phyloP scores from a whole-genome alignment of 768 basidiomycete genomes.

The Mycena polygramma region DNA sequence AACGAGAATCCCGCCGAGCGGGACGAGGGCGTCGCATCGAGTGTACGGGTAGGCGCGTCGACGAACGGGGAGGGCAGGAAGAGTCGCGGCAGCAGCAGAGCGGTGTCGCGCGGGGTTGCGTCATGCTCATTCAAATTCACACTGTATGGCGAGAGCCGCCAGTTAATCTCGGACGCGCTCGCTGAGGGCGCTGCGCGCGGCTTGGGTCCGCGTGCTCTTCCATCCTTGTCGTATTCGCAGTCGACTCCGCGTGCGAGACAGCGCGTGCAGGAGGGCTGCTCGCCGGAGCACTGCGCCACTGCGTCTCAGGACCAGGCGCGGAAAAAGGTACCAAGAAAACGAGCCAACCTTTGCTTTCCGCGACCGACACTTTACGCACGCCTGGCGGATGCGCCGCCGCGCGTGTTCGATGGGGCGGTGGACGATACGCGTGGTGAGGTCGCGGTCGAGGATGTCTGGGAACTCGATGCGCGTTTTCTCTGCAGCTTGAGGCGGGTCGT shows the following conservation, averaged over 20 bases:
- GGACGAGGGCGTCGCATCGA: no score
- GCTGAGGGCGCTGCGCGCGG: conserved; percentile 10
- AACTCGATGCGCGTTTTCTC: conserved; percentile 24
- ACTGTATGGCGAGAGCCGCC: no score
- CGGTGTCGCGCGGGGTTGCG: no score
- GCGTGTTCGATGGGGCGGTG: conserved; percentile 74
- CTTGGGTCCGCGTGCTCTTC: conserved; percentile 72
- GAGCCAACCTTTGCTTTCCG: conserved; percentile 76
- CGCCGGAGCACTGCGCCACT: conserved; percentile 72
- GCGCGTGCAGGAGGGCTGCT: conserved; percentile 76
- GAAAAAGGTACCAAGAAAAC: conserved; percentile 4
- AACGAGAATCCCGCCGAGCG: no score
- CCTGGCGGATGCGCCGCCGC: conserved; percentile 77
- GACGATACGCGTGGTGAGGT: conserved; percentile 74
- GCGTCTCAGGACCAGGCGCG: no score
- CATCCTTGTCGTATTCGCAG: conserved; percentile 79
- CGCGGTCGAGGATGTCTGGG: conserved; percentile 60
- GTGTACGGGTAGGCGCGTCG: no score
- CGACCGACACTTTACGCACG: conserved; percentile 80
- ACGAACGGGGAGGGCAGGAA: no score
- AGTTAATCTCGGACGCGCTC: neutral
- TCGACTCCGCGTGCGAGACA: conserved; percentile 68
- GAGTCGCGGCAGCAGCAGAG: no score
- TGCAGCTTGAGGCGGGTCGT: neutral
- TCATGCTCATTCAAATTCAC: neutral